Base-by-base conservation (phyloP, 345 rosid species). In the Punica granatum region DNA sequence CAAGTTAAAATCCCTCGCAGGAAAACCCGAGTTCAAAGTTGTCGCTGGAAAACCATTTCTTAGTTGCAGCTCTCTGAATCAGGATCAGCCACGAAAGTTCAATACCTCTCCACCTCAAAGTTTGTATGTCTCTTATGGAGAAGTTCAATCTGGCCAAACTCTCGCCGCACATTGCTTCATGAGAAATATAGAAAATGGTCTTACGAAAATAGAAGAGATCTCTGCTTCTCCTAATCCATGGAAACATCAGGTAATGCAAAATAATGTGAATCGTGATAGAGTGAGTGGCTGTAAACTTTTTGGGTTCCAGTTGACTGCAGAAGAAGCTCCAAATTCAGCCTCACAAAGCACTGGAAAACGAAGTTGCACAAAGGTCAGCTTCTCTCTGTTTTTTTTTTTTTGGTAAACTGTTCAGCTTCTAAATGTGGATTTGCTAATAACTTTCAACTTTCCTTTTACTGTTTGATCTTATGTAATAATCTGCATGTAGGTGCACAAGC, bases 301-400 rank as follows among this genome's bases (percentile, higher is more conserved):
- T 36, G 98, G 98, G 44, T 90, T 86, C 75, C 75, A 86, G 21
- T 77, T 92, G 76, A 85, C 86, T 34, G 80, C 78, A 36, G 96
- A 85, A 69, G 73, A 26, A 12, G 61, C 86, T 51, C 76, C 83
- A n/a, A 60, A 75, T 62, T 67, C 84, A 60, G 82, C 77, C 79
- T 77, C 77, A 0, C 89, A 79, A 76, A 80, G 71, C 76, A 78
- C 88, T 59, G 88, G 89, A 78, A 90, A 88, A 86, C 86, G 92
- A 80, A 85, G 92, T 73, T 93, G 97, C 65, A 84, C 93, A 37
- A 93, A 93, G 92, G 97, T 90, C 77, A 78, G 39, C 49, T n/a
- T n/a, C n/a, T n/a, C n/a, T n/a, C n/a, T n/a, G n/a, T n/a, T n/a
- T n/a, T n/a, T n/a, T n/a, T n/a, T n/a, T n/a, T n/a, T n/a, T n/a